Conservation (phyloP, 169 alveolate genomes). For the Plasmodium fragile region DNA sequence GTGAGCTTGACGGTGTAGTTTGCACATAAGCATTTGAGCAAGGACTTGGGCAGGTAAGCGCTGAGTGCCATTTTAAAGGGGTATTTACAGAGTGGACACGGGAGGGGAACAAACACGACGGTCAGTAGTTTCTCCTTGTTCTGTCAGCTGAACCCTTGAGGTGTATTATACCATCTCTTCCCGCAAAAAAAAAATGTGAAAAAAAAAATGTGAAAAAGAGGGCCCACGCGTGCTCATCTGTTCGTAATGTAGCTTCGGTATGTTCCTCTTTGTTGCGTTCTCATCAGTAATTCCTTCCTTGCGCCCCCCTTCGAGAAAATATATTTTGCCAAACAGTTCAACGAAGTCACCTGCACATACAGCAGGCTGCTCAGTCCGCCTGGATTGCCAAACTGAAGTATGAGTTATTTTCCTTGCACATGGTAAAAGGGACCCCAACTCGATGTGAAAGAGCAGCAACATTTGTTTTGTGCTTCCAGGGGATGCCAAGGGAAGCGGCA, state of each 20-base stretch:
- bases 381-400: neutral
- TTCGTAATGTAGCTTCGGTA: neutral
- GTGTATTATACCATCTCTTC: neutral
- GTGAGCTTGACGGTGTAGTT: neutral
- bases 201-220: too few relatives aligned
- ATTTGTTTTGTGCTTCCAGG: neutral
- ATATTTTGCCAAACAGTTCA: neutral
- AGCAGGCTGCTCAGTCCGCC: neutral
- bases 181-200: neutral
- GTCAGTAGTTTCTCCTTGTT: neutral
- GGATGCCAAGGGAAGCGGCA: neutral
- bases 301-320: neutral
- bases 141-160: neutral
- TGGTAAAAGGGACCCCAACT: neutral
- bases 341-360: neutral
- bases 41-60: neutral
- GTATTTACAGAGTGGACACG: too few relatives aligned
- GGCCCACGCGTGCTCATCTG: neutral
- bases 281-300: neutral
- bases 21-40: neutral
- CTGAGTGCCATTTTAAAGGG: neutral
- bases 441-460: neutral
- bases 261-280: neutral
- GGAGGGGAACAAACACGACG: neutral
- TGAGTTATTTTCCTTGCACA: neutral